Percentiles rank a stretch among this genome's conserved stretches.
These are phyloP conservation scores for Bocquillonia castaneifolia DNA, from an alignment of 441 rosid genomes.

Conservation along the genomic window DNA sequence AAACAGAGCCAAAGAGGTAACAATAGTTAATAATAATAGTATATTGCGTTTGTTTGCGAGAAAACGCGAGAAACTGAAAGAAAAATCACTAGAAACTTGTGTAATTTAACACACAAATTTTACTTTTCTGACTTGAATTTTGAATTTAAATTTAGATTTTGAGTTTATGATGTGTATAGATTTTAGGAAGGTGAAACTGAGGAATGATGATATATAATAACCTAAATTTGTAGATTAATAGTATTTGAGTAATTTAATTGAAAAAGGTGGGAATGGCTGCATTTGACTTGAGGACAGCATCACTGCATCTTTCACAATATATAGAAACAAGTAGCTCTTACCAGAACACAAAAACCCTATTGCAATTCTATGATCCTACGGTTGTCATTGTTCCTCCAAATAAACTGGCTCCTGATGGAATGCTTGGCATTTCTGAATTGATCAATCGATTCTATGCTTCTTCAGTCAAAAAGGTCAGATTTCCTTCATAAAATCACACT, in stretches of 20 bases:
- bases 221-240: background rate
- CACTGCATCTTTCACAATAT: conserved; percentile 91
- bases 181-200: background rate
- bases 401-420: conserved; percentile 80
- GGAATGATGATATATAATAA: background rate
- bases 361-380: conserved; percentile 82
- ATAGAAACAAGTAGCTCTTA: conserved; percentile 95
- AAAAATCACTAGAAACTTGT: background rate
- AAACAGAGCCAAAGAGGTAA: conserved; percentile 98
- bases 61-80: conserved; percentile 22
- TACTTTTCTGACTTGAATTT: no score
- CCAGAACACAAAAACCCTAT: conserved; percentile 82
- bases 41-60: conserved; percentile 24
- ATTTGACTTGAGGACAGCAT: conserved; percentile 84
- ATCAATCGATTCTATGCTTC: conserved; percentile 61
- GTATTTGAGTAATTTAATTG: conserved; percentile 5
- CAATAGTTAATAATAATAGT: no score
- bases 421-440: conserved; percentile 87
- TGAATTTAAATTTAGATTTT: background rate
- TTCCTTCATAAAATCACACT: conserved; percentile 8
- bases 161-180: background rate
- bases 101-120: background rate
- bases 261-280: conserved; percentile 97
- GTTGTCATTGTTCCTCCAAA: conserved; percentile 81
- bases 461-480: conserved; percentile 70